These are phyloP conservation scores for Harrya chromipes DNA, from an alignment of 768 basidiomycete genomes.

Conservation along the genomic window DNA sequence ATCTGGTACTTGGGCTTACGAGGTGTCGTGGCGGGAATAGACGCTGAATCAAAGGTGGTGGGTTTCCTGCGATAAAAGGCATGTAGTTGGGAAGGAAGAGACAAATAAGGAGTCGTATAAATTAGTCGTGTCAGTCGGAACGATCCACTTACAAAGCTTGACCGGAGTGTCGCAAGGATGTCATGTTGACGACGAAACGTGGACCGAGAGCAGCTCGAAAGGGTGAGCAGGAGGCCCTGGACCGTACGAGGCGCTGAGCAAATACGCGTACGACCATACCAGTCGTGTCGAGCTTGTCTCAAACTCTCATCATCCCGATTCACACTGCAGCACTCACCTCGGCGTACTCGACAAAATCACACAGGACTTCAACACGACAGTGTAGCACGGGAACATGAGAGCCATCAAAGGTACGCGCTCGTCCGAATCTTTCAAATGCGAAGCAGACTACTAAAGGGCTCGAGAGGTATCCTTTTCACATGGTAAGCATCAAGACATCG, in stretches of 20 bases:
- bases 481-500: constrained; percentile 39
- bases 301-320: constrained; percentile 11
- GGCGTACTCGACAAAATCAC: no score
- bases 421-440: constrained; percentile 2
- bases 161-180: constrained; percentile 9
- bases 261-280: constrained; percentile 8
- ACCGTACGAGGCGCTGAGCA: background rate
- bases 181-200: constrained; percentile 6
- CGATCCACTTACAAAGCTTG: constrained; percentile 17
- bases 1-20: constrained; percentile 7
- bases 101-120: no score
- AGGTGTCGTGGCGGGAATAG: constrained; percentile 1
- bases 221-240: no score
- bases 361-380: no score
- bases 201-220: no score
- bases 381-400: constrained; percentile 41
- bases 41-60: constrained; percentile 7
- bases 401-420: constrained; percentile 56
- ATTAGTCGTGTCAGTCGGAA: no score
- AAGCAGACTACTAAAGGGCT: constrained; percentile 2
- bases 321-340: background rate
- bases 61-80: constrained; percentile 7
- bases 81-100: constrained; percentile 19
- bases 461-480: constrained; percentile 59
- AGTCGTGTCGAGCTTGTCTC: no score